A percentile compares a stretch with the other conserved stretches of the same genome.
These are phyloP conservation scores for Colletotrichum liaoningense DNA, from an alignment of 2,329 filamentous ascomycete genomes.

Conservation along the genomic window DNA sequence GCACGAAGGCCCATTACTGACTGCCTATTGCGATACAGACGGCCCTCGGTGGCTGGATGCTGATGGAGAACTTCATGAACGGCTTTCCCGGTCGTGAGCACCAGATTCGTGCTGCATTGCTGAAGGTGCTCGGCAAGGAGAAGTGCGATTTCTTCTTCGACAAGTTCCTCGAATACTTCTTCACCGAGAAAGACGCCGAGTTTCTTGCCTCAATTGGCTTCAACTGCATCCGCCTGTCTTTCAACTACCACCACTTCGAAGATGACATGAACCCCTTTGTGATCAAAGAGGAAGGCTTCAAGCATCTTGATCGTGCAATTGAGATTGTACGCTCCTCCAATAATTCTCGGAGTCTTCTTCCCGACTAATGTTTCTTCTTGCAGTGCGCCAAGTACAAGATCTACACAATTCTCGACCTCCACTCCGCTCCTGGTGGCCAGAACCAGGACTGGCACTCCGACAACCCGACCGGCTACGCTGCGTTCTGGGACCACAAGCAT, in stretches of 20 bases:
- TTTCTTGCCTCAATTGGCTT: slow-evolving; percentile 67
- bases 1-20: not conserved
- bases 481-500: slow-evolving; percentile 60
- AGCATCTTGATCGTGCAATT: slow-evolving; percentile 60
- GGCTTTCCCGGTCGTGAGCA: slow-evolving; percentile 70
- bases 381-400: slow-evolving; percentile 52
- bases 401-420: slow-evolving; percentile 58
- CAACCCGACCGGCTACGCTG: slow-evolving; percentile 49
- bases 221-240: slow-evolving; percentile 69
- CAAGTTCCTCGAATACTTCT: slow-evolving; percentile 67
- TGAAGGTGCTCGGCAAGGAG: slow-evolving; percentile 63
- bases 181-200: slow-evolving; percentile 67
- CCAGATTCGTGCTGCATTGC: slow-evolving; percentile 65
- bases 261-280: slow-evolving; percentile 62
- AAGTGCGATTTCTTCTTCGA: slow-evolving; percentile 72
- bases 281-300: slow-evolving; percentile 60
- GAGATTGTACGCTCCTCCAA: slow-evolving; percentile 43
- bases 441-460: slow-evolving; percentile 62
- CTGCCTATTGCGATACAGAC: slow-evolving; percentile 28
- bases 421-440: slow-evolving; percentile 57
- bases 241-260: slow-evolving; percentile 70
- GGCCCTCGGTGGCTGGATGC: slow-evolving; percentile 46
- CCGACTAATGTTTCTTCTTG: no score
- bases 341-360: slow-evolving; percentile 43
- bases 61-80: slow-evolving; percentile 73